Percentiles rank a stretch among this genome's conserved stretches.
phyloP scores from a whole-genome alignment of 2,329 filamentous ascomycete genomes.

The Hypoxylon sp. region DNA sequence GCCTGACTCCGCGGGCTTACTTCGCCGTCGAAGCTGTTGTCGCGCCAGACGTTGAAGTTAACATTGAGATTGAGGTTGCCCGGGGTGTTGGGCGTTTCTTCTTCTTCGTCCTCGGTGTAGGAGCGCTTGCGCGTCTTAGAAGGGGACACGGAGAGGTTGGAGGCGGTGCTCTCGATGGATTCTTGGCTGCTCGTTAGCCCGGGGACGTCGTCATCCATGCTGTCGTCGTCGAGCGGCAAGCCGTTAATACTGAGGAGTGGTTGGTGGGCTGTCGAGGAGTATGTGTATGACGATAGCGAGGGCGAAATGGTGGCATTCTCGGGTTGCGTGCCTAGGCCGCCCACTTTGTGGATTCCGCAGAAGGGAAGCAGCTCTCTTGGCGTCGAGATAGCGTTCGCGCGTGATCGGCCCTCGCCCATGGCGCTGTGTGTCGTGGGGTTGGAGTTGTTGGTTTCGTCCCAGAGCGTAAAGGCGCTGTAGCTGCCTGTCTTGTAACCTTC shows the following conservation, averaged over 20 bases:
- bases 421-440: constrained; percentile 20
- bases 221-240: constrained; percentile 29
- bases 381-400: constrained; percentile 52
- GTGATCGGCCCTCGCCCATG: constrained; percentile 42
- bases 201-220: constrained; percentile 60
- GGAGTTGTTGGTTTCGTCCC: constrained; percentile 56
- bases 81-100: constrained; percentile 47
- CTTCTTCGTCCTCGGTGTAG: constrained; percentile 63
- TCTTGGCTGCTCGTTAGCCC: constrained; percentile 71
- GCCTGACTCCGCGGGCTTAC: constrained; percentile 59
- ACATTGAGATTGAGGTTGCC: constrained; percentile 49
- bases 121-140: constrained; percentile 63
- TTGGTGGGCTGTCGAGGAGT: constrained; percentile 26
- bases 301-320: constrained; percentile 58
- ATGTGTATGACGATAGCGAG: constrained; percentile 18
- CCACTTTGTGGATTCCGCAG: constrained; percentile 83
- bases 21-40: constrained; percentile 55
- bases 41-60: constrained; percentile 50
- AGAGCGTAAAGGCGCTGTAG: constrained; percentile 68
- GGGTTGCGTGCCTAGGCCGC: constrained; percentile 75
- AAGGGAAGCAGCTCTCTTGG: constrained; percentile 81
- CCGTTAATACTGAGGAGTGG: constrained; percentile 37
- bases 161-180: constrained; percentile 60
- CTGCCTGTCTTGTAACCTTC: constrained; percentile 90
- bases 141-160: constrained; percentile 39